Evolutionary conservation across 495 filamentous ascomycete species (phyloP).

Genomic region (Xylaria bambusicola): DNA sequence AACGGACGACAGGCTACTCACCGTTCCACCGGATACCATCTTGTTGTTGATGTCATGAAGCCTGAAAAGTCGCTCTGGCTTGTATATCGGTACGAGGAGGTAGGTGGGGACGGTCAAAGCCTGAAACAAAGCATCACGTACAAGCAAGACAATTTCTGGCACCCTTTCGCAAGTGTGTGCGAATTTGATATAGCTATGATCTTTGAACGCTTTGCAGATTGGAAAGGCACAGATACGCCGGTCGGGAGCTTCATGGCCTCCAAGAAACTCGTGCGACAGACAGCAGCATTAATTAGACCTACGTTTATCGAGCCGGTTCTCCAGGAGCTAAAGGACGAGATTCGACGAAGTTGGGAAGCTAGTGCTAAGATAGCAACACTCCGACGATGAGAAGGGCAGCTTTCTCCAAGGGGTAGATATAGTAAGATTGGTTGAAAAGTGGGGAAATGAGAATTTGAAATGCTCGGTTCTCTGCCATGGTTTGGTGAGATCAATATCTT

Average conservation of each 20-base stretch:
- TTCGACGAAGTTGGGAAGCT: constrained; percentile 12
- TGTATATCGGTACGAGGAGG: constrained; percentile 15
- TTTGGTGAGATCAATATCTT: not conserved
- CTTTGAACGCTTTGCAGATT: constrained; percentile 17
- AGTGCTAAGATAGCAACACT: constrained; percentile 2
- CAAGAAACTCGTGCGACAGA: constrained; percentile 13
- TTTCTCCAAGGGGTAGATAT: no score
- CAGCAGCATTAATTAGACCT: constrained; percentile 10
- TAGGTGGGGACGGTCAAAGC: not conserved
- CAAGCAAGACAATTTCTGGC: constrained; percentile 15
- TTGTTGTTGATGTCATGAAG: constrained; percentile 17
- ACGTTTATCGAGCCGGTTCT: constrained; percentile 17
- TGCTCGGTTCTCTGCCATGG: no score
- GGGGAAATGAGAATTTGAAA: no score
- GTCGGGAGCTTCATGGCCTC: constrained; percentile 7
- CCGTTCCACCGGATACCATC: constrained; percentile 17
- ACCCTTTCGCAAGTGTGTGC: constrained; percentile 17
- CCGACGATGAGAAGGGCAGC: not conserved
- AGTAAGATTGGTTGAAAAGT: no score
- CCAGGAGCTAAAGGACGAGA: constrained; percentile 13
- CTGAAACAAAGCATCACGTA: constrained; percentile 18
- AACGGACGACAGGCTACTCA: constrained; percentile 16
- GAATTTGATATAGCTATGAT: constrained; percentile 21
- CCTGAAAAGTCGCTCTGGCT: constrained; percentile 20
- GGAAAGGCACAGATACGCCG: constrained; percentile 14